Conservation (phyloP, 2,329 filamentous ascomycete genomes). For the Ramularia endophylla region DNA sequence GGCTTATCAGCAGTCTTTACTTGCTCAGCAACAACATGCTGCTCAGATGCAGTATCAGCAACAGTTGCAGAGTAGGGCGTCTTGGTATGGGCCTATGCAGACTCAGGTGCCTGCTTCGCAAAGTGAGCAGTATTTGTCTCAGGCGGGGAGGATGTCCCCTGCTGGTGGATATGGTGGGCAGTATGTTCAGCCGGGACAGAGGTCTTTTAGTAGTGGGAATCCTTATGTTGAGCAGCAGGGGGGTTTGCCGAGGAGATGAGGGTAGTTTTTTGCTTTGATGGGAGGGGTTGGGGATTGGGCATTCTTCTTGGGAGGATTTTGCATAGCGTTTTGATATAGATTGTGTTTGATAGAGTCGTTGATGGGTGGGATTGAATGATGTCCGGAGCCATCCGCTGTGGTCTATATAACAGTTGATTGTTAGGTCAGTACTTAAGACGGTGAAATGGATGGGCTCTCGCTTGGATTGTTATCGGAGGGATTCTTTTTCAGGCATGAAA, state of each 20-base stretch:
- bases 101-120: constrained; percentile 1
- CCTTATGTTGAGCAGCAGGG: neutral
- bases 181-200: constrained; percentile 12
- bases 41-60: constrained; percentile 3
- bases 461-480: too few species aligned
- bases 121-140: neutral
- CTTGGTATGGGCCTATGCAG: constrained; percentile 5
- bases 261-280: neutral
- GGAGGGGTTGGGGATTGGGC: too few species aligned
- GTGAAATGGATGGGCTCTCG: too few species aligned
- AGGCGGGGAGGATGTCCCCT: constrained; percentile 1
- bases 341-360: too few species aligned
- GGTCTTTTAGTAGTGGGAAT: neutral
- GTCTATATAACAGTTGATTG: too few species aligned
- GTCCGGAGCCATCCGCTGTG: too few species aligned
- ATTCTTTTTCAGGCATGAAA: too few species aligned
- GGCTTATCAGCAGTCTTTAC: constrained; percentile 10
- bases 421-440: too few species aligned
- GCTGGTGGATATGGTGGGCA: constrained; percentile 14
- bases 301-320: too few species aligned
- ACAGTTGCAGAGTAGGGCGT: neutral
- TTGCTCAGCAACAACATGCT: constrained; percentile 2
- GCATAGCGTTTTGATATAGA: too few species aligned
- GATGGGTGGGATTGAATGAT: too few species aligned
- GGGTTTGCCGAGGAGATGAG: neutral